Base-by-base conservation (phyloP, 106 monocot genomes). In the Xerophyta viscosa region DNA sequence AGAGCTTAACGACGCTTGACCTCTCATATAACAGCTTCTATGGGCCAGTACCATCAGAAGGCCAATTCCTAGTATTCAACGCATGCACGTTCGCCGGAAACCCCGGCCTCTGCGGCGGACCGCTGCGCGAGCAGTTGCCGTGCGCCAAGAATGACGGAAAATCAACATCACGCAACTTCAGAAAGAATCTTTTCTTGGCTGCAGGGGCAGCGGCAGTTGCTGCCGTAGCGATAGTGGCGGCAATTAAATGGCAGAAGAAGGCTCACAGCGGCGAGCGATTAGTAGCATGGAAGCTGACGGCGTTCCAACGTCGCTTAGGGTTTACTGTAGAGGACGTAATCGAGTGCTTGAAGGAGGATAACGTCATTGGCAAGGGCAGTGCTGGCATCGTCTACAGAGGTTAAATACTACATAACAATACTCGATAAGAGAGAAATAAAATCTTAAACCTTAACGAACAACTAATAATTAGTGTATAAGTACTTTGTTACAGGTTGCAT, bases 341-440 rank as follows among this genome's bases (percentile, higher is more conserved):
- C 31, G 73, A 82, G 46, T 88, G 94, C 70, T 57, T 96, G 25
- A 84, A 71, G 33, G 94, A 96, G 0, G 94, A 89, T 57, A 96
- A 89, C 68, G 72, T 96, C 20, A 96, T 96, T 48, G 94, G 94
- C 0, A 88, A 85, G 51, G 94, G 94, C 18, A 84, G 94, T 15
- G 88, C 94, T 3, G 94, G 94, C 29, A 96, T 79, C 22, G 94
- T 96, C 7, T 96, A 96, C 68, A 48, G 59, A 0, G 88, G 94
- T 33, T 33, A 33, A 5, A 33, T 33, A 33, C 5, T 6, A 33
- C 33, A 33, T 33, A 33, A 33, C 11, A 5, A 33, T 6, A 33
- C 11, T 33, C 33, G 33, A 11, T 33, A 33, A 6, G 11, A 5
- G 33, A 33, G 11, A 33, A 5, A 5, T 33, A 33, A 33, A 5